Percentiles rank a stretch among this genome's conserved stretches.
Evolutionary conservation across 2,329 filamentous ascomycete genomes (phyloP).

Genomic region (Knufia fluminis): DNA sequence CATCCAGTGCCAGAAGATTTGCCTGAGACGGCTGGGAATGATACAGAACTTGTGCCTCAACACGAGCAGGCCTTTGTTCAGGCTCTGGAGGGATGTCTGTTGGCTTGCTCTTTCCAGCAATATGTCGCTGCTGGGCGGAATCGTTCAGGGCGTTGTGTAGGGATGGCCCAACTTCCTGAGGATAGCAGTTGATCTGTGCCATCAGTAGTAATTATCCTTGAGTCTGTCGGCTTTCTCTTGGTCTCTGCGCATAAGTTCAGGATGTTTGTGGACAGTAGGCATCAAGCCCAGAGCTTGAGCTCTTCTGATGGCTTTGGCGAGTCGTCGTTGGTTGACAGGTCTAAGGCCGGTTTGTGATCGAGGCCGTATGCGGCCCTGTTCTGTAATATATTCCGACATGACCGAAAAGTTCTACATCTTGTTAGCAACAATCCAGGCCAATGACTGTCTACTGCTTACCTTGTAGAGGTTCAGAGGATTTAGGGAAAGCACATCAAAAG

Average conservation of each 20-base stretch:
- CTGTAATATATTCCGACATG: conserved; percentile 77
- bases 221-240: neutral
- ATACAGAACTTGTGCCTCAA: too few species aligned
- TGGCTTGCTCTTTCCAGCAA: too few species aligned
- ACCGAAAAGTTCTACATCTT: conserved; percentile 72
- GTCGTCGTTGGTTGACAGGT: conserved; percentile 81
- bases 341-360: conserved; percentile 67
- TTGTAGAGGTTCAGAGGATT: conserved; percentile 81
- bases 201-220: neutral
- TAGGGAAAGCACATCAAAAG: conserved; percentile 69
- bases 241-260: conserved; percentile 55
- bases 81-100: too few species aligned
- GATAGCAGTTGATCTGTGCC: neutral
- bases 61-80: too few species aligned
- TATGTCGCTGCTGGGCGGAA: too few species aligned
- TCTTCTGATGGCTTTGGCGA: conserved; percentile 85
- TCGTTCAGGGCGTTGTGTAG: too few species aligned
- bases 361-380: conserved; percentile 76
- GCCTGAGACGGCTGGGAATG: too few species aligned
- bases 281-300: conserved; percentile 84
- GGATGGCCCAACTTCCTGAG: too few species aligned
- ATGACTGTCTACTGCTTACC: conserved; percentile 42
- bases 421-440: conserved; percentile 13
- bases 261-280: conserved; percentile 83
- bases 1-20: too few species aligned